Evolutionary conservation across 768 basidiomycete genomes (phyloP), one percentile per base, ranked within the genome.

Genomic region (Gautieria morchelliformis): DNA sequence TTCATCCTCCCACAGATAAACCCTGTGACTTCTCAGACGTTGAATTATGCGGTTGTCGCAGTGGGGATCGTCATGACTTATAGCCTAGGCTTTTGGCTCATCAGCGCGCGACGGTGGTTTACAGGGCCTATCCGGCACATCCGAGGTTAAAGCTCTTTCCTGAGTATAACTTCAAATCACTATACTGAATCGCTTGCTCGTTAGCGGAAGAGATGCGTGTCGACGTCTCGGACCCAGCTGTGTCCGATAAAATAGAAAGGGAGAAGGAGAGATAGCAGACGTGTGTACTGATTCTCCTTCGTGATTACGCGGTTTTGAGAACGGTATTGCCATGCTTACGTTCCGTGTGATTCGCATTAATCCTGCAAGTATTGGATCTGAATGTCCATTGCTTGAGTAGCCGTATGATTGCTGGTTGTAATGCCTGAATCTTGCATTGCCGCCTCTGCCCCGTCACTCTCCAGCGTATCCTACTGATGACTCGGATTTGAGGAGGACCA

Each of bases 41-140:
- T 89, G 59, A 89, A 88, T 66, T 91, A 89, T 64, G 69, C 87
- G 0, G 76, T 84, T 42, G 87, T 89, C 9, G 88, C 87, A 3
- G 84, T 89, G 22, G 86, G 83, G 0, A 85, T 88, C 61, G 84
- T 91, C 15, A 64, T 85, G 4, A 57, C 69, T 1, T 87, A 87
- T 67, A 77, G 80, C 56, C 64, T 84, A n/a, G 79, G 79, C 0
- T 83, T 83, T 63, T 89, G 87, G 87, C 46, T 84, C 4, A 17
- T 86, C 55, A 84, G 81, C 63, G 87, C 87, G 10, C 72, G 85
- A 52, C 83, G 78, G 63, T 87, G 84, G 83, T 90, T 87, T 65
- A 75, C 70, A 1, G 87, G 87, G 0, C 87, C 87, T 5, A 69
- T 86, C 15, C 79, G 77, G 67, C 84, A 85, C 66, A 84, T 85